Conservation (phyloP, 1,284 basidiomycete genomes). For the Marasmius oreades region DNA sequence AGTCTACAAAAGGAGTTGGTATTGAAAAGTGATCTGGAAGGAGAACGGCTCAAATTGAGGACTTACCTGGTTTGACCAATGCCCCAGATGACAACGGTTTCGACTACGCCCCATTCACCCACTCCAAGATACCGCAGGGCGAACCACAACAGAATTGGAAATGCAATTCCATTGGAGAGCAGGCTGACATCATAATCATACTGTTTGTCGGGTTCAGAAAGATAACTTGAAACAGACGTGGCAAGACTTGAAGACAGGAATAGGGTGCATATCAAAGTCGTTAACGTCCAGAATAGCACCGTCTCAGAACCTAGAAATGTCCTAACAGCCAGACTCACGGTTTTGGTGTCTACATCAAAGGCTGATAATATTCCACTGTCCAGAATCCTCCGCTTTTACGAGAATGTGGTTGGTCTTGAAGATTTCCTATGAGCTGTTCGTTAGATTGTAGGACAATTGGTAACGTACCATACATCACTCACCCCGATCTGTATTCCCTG, state of each 20-base stretch:
- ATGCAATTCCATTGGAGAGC: slow-evolving; percentile 75
- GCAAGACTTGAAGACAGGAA: slow-evolving; percentile 91
- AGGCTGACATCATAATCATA: slow-evolving; percentile 84
- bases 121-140: slow-evolving; percentile 81
- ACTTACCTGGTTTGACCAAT: no score
- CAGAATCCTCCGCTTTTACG: slow-evolving; percentile 56
- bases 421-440: slow-evolving; percentile 39
- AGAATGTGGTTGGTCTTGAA: slow-evolving; percentile 42
- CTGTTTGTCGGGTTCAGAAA: slow-evolving; percentile 53
- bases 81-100: slow-evolving; percentile 76
- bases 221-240: slow-evolving; percentile 77
- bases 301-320: slow-evolving; percentile 50
- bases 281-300: slow-evolving; percentile 90
- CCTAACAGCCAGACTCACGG: slow-evolving; percentile 34
- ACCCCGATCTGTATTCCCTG: slow-evolving; percentile 52
- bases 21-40: no score
- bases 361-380: slow-evolving; percentile 76
- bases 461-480: slow-evolving; percentile 13
- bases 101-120: slow-evolving; percentile 81
- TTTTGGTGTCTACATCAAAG: slow-evolving; percentile 80
- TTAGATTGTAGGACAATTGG: neutral
- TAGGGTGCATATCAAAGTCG: slow-evolving; percentile 86
- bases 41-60: no score
- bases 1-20: no score
- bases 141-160: slow-evolving; percentile 80